Conservation (phyloP, 305 asterid species). For the Euphrasia arctica region DNA sequence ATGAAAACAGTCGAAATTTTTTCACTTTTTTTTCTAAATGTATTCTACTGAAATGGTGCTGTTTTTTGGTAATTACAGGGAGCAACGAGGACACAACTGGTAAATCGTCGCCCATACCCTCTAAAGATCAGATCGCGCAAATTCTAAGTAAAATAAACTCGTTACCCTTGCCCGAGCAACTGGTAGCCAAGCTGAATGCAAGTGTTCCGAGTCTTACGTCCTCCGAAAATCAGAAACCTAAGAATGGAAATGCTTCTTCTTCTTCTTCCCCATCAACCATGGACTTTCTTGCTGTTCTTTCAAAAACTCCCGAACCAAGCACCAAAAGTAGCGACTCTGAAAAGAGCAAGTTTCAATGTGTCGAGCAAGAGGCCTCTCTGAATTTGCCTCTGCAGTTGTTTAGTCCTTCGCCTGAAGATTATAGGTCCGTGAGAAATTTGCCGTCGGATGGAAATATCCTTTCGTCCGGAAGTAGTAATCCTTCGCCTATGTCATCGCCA, state of each 20-base stretch:
- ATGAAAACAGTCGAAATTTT: conserved; percentile 11
- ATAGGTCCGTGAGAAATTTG: conserved; percentile 35
- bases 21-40: neutral
- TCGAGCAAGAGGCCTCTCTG: conserved; percentile 46
- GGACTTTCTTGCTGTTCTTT: conserved; percentile 71
- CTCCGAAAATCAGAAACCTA: conserved; percentile 39
- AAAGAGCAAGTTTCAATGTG: conserved; percentile 55
- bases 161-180: conserved; percentile 51
- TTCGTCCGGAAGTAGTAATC: conserved; percentile 76
- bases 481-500: conserved; percentile 70
- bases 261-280: conserved; percentile 57
- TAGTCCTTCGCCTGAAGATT: conserved; percentile 62
- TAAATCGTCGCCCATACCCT: conserved; percentile 37
- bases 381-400: conserved; percentile 54
- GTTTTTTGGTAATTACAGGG: conserved; percentile 37
- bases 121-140: conserved; percentile 63
- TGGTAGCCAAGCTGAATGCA: conserved; percentile 40
- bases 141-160: conserved; percentile 63
- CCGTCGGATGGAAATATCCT: conserved; percentile 44
- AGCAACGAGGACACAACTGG: conserved; percentile 38
- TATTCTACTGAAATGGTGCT: conserved; percentile 22
- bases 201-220: conserved; percentile 30
- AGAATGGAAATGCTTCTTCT: conserved; percentile 37
- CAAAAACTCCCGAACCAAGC: conserved; percentile 46
- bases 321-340: conserved; percentile 64